Conservation (phyloP, 345 rosid genomes). For the Garcia nutans region DNA sequence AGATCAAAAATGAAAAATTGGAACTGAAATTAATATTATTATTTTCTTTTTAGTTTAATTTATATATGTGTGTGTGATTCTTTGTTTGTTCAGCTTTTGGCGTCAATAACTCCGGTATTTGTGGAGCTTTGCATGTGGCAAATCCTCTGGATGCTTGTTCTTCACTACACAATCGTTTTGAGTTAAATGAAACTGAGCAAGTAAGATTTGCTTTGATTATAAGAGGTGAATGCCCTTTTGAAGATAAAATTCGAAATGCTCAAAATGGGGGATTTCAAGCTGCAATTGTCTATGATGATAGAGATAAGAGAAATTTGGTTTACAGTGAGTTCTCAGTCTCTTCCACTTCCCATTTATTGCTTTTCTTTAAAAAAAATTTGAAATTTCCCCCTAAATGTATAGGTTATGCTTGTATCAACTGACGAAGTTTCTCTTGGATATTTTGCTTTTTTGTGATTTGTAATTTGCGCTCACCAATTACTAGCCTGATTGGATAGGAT, state of each 20-base stretch:
- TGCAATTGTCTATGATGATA: constrained; percentile 60
- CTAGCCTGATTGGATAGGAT: no score
- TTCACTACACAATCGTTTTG: constrained; percentile 30
- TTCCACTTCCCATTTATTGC: neutral
- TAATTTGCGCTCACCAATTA: neutral
- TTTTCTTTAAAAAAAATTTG: no score
- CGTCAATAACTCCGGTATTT: constrained; percentile 37
- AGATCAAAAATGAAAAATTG: neutral
- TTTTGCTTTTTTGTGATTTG: no score
- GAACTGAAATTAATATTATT: neutral
- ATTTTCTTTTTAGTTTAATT: neutral
- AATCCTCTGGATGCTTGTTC: constrained; percentile 66
- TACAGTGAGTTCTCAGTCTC: constrained; percentile 45
- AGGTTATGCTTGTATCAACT: neutral
- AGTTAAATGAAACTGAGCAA: constrained; percentile 31
- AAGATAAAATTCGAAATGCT: constrained; percentile 56
- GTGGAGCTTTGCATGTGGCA: constrained; percentile 61
- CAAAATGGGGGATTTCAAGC: constrained; percentile 56
- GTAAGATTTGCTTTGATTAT: constrained; percentile 47
- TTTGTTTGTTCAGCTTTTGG: constrained; percentile 35
- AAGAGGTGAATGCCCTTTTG: constrained; percentile 64
- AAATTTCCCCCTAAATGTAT: no score
- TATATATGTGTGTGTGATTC: neutral
- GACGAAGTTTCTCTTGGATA: neutral
- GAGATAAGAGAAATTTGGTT: constrained; percentile 45